Evolutionary conservation across 2,329 filamentous ascomycete species (phyloP), one percentile per base, ranked within the genome.

Genomic region (Berkeleyomyces basicola): DNA sequence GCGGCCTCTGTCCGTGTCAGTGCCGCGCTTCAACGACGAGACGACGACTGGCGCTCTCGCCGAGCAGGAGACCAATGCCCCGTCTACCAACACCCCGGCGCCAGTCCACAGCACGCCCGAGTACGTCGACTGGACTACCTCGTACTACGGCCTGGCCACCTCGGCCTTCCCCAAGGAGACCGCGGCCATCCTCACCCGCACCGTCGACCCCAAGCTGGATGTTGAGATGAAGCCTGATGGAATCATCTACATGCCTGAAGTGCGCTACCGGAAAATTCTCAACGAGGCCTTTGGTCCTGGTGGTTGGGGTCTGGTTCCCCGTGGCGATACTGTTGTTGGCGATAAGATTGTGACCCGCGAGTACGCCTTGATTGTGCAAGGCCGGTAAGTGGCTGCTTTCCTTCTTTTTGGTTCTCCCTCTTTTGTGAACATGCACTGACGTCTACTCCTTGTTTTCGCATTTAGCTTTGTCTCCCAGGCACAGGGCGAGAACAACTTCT

Each of bases 151-250:
- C 10, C 81, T 96, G 16, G 86, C 85, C 43, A 78, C 80, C 0
- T 77, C 77, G 42, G 80, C 89, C 0, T 95, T 96, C 72, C 77
- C 83, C 3, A 75, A 82, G 55, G 85, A 90, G 73, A 81, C 86
- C 61, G 79, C 82, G 7, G 79, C 83, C 14, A 79, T 88, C 23
- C 79, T 96, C 57, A 80, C 87, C 66, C 77, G 81, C 63, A 83
- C 85, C 1, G 72, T 95, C 10, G 76, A 83, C 61, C 75, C 81
- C 0, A 80, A 85, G 58, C 16, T 63, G 33, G 92, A 97, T 74
- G 85, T 99, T 62, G 93, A 99, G 77, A 87, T 99, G 71, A 99
- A 99, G 77, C 92, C 93, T 40, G 93, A 99, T 75, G 93, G 93
- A 42, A 92, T 99, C 68, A 78, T 97, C 65, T 99, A 97, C 72